These are phyloP conservation scores for Gamsiella multidivaricata DNA, from an alignment of 192 early-diverging fungal species.

Conservation along the genomic window DNA sequence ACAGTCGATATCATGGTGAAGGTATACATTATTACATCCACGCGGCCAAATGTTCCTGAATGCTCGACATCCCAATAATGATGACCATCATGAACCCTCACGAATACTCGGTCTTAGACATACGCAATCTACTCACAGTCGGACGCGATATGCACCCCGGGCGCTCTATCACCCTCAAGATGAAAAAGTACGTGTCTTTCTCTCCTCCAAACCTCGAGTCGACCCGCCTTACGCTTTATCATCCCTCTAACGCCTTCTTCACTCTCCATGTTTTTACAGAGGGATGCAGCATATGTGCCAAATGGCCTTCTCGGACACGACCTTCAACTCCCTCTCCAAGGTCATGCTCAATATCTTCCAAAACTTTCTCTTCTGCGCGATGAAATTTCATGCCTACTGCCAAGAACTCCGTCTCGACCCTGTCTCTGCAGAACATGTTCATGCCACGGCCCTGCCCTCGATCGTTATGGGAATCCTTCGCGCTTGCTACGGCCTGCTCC, in stretches of 20 bases:
- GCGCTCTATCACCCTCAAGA: constrained; percentile 28
- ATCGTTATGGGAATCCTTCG: constrained; percentile 26
- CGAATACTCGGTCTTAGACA: too few relatives aligned
- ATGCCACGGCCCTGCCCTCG: not conserved
- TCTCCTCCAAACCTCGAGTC: constrained; percentile 5
- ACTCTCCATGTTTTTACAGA: constrained; percentile 35
- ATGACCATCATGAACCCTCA: too few relatives aligned
- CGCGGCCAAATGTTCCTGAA: too few relatives aligned
- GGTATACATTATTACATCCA: constrained; percentile 35
- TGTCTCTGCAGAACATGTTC: constrained; percentile 8
- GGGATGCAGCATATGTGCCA: constrained; percentile 71
- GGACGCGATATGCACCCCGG: constrained; percentile 27
- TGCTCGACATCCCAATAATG: too few relatives aligned
- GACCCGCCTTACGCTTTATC: constrained; percentile 6
- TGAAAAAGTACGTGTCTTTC: constrained; percentile 36
- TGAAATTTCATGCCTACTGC: constrained; percentile 66
- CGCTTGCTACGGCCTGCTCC: constrained; percentile 22
- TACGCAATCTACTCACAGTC: constrained; percentile 37
- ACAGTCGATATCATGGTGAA: constrained; percentile 61
- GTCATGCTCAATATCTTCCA: constrained; percentile 86
- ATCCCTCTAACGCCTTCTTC: not conserved
- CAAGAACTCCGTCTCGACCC: constrained; percentile 38
- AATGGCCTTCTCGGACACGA: constrained; percentile 71
- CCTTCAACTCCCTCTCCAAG: constrained; percentile 65
- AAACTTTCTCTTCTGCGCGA: constrained; percentile 77